Conservation (phyloP, 2,329 filamentous ascomycete species). For the Dactylellina cionopaga region DNA sequence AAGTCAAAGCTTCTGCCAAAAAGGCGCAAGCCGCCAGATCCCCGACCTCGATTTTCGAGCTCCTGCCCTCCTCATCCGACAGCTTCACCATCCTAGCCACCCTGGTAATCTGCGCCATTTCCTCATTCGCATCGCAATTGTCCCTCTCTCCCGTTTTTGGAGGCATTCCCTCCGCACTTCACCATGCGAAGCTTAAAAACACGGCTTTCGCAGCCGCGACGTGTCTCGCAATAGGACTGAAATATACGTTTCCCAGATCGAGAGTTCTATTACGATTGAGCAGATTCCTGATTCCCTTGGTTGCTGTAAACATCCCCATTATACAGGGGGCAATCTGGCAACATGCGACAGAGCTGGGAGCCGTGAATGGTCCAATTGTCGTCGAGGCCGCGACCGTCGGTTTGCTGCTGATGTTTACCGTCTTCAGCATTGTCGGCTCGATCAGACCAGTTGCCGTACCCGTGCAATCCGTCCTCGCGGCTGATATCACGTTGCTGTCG, state of each 20-base stretch:
- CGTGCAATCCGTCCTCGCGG: conserved; percentile 11
- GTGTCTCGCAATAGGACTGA: conserved; percentile 69
- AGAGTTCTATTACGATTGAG: conserved; percentile 36
- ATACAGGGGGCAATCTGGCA: conserved; percentile 77
- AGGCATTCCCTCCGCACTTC: conserved; percentile 77
- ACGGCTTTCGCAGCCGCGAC: conserved; percentile 75
- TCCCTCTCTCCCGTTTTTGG: conserved; percentile 89
- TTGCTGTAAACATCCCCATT: conserved; percentile 79
- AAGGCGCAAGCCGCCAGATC: conserved; percentile 24
- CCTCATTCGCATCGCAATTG: conserved; percentile 76
- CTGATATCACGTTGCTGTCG: conserved; percentile 24
- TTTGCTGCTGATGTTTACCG: conserved; percentile 23
- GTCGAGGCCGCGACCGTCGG: conserved; percentile 67
- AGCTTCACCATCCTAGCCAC: conserved; percentile 29
- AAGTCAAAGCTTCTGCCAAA: conserved; percentile 32
- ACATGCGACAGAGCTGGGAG: conserved; percentile 73
- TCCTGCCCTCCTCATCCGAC: conserved; percentile 35
- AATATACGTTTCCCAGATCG: conserved; percentile 41
- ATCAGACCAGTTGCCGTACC: conserved; percentile 37
- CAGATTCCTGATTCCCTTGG: conserved; percentile 68
- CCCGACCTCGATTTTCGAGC: conserved; percentile 3
- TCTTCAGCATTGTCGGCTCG: conserved; percentile 34
- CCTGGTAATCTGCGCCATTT: conserved; percentile 62
- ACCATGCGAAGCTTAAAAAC: conserved; percentile 73
- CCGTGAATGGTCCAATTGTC: conserved; percentile 76